Evolutionary conservation across 2,329 filamentous ascomycete genomes (phyloP), one percentile per base, ranked within the genome.

Genomic region (Anthostomella pinea): DNA sequence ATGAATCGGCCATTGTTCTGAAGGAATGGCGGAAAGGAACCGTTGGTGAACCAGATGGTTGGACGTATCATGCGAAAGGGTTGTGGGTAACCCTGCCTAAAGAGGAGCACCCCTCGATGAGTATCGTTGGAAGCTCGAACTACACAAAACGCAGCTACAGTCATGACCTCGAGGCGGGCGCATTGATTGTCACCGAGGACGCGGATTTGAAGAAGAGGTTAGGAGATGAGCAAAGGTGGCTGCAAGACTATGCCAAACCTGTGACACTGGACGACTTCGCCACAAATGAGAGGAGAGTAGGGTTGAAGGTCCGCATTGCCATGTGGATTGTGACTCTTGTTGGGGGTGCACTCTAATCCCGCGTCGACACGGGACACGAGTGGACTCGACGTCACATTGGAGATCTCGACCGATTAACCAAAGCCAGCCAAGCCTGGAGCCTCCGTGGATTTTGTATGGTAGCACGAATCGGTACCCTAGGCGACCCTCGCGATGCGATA

Each of bases 21-120:
- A 86, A 87, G 45, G 93, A 98, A 65, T 98, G 93, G 93, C 78
- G 83, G 6, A 74, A 75, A 29, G 93, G 93, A 7, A 86, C 81
- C 0, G 85, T 95, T 3, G 85, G 85, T 13, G 76, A 88, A 52
- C 81, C 85, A 0, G 87, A 72, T 1, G 91, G 88, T 1, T 98
- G 94, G 93, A 96, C 91, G 0, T 98, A 98, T 63, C 93, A 98
- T 55, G 93, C 93, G 30, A 98, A 98, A 64, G 93, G 93, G 0
- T 71, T 97, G 2, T 97, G 91, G 91, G 73, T 96, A 17, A 87
- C 86, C 0, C 70, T 91, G 36, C 78, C 84, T 0, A 69, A 72
- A 2, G 76, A 83, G 30, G 62, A 70, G 22, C 67, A 81, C 24
- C 89, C 89, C 0, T 82, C 83, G 30, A 72, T 97, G 37, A 94